Conservation (phyloP, 768 basidiomycete genomes). For the Tylopilus plumbeoviolaceoides region DNA sequence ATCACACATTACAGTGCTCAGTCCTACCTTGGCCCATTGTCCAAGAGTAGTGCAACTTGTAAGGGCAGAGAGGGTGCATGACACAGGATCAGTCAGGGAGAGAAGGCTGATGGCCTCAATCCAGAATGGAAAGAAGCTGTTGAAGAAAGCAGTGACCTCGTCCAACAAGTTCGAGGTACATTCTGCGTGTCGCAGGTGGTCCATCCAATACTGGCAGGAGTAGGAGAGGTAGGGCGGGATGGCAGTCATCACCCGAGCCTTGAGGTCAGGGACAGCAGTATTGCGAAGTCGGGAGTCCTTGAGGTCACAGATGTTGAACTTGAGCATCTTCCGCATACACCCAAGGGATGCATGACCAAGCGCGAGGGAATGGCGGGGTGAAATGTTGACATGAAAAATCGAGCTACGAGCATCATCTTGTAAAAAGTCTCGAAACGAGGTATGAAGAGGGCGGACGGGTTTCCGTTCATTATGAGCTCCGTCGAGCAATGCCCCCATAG, state of each 20-base stretch:
- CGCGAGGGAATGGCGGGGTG: conserved; percentile 7
- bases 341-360: conserved; percentile 28
- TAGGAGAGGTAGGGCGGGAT: conserved; percentile 34
- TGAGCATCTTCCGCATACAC: conserved; percentile 30
- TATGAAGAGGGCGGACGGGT: conserved; percentile 30
- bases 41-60: conserved; percentile 6
- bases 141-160: conserved; percentile 18
- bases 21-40: conserved; percentile 18
- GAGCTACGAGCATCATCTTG: conserved; percentile 19
- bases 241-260: conserved; percentile 10
- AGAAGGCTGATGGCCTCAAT: conserved; percentile 34
- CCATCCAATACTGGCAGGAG: conserved; percentile 36
- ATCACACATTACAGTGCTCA: background rate
- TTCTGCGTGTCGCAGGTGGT: conserved; percentile 20
- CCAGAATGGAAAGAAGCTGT: conserved; percentile 34
- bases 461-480: conserved; percentile 13
- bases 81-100: conserved; percentile 3
- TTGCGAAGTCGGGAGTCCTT: conserved; percentile 33
- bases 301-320: conserved; percentile 39
- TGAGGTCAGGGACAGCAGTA: conserved; percentile 19
- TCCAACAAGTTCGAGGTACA: conserved; percentile 14
- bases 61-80: conserved; percentile 7
- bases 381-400: conserved; percentile 17
- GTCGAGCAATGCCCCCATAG: conserved; percentile 22
- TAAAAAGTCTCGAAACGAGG: conserved; percentile 35